Conservation (phyloP, 805 yeast species). For the Kluyveromyces nonfermentans region DNA sequence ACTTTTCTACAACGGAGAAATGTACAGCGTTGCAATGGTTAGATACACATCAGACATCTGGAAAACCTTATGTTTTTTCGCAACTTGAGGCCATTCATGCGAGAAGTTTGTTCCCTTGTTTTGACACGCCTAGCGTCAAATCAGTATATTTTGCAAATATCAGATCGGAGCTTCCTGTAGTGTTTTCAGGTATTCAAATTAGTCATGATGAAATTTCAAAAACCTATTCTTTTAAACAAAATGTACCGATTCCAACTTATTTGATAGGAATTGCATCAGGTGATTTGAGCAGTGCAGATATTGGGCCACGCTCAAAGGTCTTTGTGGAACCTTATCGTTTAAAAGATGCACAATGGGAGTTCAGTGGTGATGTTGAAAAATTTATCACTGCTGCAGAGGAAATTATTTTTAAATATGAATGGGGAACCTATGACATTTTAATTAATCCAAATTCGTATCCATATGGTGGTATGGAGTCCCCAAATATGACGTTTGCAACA, state of each 20-base stretch:
- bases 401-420: slow-evolving; percentile 64
- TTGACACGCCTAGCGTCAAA: slow-evolving; percentile 83
- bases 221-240: slow-evolving; percentile 52
- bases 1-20: slow-evolving; percentile 59
- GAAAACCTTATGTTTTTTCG: slow-evolving; percentile 62
- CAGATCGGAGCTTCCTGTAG: slow-evolving; percentile 55
- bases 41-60: slow-evolving; percentile 63
- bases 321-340: slow-evolving; percentile 68
- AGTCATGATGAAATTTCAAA: slow-evolving; percentile 8
- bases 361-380: slow-evolving; percentile 68
- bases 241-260: slow-evolving; percentile 79
- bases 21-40: slow-evolving; percentile 87
- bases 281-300: slow-evolving; percentile 51
- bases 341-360: slow-evolving; percentile 66
- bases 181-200: slow-evolving; percentile 56
- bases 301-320: slow-evolving; percentile 83
- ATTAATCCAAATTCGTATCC: slow-evolving; percentile 73
- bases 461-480: slow-evolving; percentile 94
- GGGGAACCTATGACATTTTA: slow-evolving; percentile 75
- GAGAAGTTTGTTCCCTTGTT: slow-evolving; percentile 77
- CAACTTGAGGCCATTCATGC: slow-evolving; percentile 92
- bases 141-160: slow-evolving; percentile 51
- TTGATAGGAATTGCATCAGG: slow-evolving; percentile 82
- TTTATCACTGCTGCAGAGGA: slow-evolving; percentile 73
- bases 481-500: slow-evolving; percentile 83